Percentiles rank a stretch among this genome's conserved stretches.
phyloP scores from a whole-genome alignment of 2,329 filamentous ascomycete genomes.

The Penicillium sp. region DNA sequence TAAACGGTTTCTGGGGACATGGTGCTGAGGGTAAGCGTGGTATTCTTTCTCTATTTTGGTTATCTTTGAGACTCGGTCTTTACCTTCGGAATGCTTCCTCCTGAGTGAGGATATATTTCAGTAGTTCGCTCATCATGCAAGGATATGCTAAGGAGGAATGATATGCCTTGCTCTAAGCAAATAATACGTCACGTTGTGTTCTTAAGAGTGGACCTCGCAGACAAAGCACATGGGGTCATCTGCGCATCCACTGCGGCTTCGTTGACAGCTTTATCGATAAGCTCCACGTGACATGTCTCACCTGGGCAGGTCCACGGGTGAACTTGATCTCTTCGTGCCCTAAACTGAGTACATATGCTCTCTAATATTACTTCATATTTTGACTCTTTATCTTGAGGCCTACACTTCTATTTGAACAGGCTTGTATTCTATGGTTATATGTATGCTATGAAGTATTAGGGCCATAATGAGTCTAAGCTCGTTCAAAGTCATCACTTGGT shows the following conservation, averaged over 20 bases:
- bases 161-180: not conserved
- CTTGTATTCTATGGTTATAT: constrained; percentile 23
- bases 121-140: constrained; percentile 55
- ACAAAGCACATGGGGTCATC: constrained; percentile 3
- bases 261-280: constrained; percentile 30
- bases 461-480: constrained; percentile 29
- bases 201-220: not conserved
- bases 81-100: constrained; percentile 60
- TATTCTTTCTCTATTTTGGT: not conserved
- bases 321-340: too few relatives aligned
- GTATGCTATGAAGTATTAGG: constrained; percentile 22
- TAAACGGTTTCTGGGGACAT: constrained; percentile 63
- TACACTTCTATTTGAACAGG: not conserved
- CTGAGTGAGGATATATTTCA: constrained; percentile 62
- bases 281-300: constrained; percentile 19
- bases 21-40: constrained; percentile 1
- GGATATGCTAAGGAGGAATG: not conserved
- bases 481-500: constrained; percentile 50
- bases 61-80: constrained; percentile 31
- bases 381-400: too few relatives aligned
- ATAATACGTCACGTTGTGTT: not conserved
- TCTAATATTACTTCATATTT: not conserved
- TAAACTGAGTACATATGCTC: not conserved
- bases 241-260: not conserved
- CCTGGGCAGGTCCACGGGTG: not conserved